Evolutionary conservation across 164 flowering plant species (phyloP), one percentile per base, ranked within the genome.

Genomic region (Magnolia kwangsiensis): DNA sequence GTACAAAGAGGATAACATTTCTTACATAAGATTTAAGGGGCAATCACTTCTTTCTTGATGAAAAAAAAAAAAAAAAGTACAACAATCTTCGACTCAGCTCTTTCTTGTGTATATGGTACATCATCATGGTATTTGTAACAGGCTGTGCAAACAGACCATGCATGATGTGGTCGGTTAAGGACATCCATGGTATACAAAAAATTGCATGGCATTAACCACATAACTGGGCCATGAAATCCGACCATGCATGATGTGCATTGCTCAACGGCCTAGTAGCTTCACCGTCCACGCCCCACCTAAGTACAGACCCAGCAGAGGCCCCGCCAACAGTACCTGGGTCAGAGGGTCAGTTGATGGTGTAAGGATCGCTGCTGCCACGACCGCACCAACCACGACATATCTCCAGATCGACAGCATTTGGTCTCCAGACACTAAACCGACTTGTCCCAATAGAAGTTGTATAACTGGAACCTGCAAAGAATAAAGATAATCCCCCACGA

Each of bases 401-500:
- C 98, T 90, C 98, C 98, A 95, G 51, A 95, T 84, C 1, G 98
- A 95, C 24, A 95, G 84, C 98, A 95, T 95, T 82, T 95, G 98
- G 75, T 95, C 98, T 73, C 98, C 94, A 9, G 96, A 74, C 6
- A 95, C 97, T 49, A 95, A 64, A 31, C 98, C 98, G 75, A 87
- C 84, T 86, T 93, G 98, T 80, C 98, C 98, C 14, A 95, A 82
- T 24, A 95, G 88, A 70, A 95, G 78, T 75, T 95, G 98, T 72
- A 95, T 88, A 11, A 95, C 97, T 23, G 98, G 98, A 83, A 95
- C 98, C 98, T 95, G 89, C 21, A 73, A 49, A 73, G 61, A 37
- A 37, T 37, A 37, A 69, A 55, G 18, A 11, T 16, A 55, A 55
- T 16, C 61, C 61, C 18, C 4, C 61, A 55, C 18, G 13, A 55